A percentile compares a stretch with the other conserved stretches of the same genome.
These are phyloP conservation scores for Coemansia sp. DNA, from an alignment of 192 early-diverging fungal genomes.

Conservation along the genomic window DNA sequence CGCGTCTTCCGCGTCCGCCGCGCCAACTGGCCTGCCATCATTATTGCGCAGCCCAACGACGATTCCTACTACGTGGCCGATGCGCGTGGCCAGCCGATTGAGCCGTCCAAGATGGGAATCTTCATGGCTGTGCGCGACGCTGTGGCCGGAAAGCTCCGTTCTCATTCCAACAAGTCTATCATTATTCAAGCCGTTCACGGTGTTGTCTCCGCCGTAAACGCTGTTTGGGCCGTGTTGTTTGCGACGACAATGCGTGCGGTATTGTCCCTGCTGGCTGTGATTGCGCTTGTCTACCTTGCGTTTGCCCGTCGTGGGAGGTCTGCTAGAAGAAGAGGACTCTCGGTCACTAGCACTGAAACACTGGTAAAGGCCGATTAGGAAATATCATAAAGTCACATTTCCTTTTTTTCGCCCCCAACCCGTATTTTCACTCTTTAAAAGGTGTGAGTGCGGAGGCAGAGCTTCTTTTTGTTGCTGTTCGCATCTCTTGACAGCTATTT, in stretches of 20 bases:
- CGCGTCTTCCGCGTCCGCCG: slow-evolving; percentile 54
- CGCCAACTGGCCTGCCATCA: slow-evolving; percentile 40
- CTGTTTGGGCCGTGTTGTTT: slow-evolving; percentile 28
- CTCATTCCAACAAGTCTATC: slow-evolving; percentile 42
- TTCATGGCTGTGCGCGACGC: slow-evolving; percentile 47
- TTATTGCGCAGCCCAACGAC: slow-evolving; percentile 58
- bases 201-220: slow-evolving; percentile 2
- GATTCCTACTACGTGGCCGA: slow-evolving; percentile 43
- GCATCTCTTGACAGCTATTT: too few relatives aligned
- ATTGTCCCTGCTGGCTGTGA: slow-evolving; percentile 19
- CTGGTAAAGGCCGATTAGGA: slow-evolving; percentile 46
- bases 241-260: slow-evolving; percentile 28
- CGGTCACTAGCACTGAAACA: neutral
- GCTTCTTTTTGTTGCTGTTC: too few relatives aligned
- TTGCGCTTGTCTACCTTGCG: slow-evolving; percentile 19
- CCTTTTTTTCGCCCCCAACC: neutral
- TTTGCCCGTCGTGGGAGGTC: slow-evolving; percentile 16
- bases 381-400: neutral
- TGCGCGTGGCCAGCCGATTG: slow-evolving; percentile 26
- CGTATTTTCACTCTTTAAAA: neutral
- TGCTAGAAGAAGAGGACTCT: slow-evolving; percentile 10
- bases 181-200: slow-evolving; percentile 25
- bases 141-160: slow-evolving; percentile 34
- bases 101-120: slow-evolving; percentile 40
- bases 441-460: too few relatives aligned